Percentiles rank a stretch among this genome's conserved stretches.
phyloP scores from a whole-genome alignment of 2,329 filamentous ascomycete genomes.

The Pezicula neosporulosa region DNA sequence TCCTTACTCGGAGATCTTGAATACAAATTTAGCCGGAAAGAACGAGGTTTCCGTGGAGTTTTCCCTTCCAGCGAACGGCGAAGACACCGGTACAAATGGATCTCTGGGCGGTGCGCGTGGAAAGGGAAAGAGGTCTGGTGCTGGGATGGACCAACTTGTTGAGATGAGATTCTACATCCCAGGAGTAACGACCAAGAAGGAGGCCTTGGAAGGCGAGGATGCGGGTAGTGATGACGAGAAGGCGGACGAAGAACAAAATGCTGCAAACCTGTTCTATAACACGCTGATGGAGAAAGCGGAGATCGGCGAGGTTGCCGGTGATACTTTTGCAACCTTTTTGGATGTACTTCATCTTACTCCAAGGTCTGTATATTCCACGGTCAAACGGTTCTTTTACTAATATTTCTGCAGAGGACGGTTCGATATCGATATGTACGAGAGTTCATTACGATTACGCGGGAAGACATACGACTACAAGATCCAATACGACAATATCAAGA shows the following conservation, averaged over 20 bases:
- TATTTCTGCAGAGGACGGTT: constrained; percentile 76
- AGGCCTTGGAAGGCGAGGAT: constrained; percentile 59
- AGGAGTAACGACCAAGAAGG: constrained; percentile 78
- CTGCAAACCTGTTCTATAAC: constrained; percentile 96
- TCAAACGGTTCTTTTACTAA: constrained; percentile 19
- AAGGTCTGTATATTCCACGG: constrained; percentile 49
- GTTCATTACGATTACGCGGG: constrained; percentile 91
- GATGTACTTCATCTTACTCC: constrained; percentile 97
- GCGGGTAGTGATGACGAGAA: constrained; percentile 60
- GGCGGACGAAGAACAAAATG: constrained; percentile 82
- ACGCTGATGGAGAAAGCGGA: constrained; percentile 97
- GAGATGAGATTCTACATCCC: constrained; percentile 99
- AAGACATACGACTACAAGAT: constrained; percentile 99
- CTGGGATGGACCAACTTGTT: constrained; percentile 86
- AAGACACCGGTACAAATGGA: constrained; percentile 71
- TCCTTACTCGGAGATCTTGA: constrained; percentile 94
- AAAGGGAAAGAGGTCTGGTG: constrained; percentile 85
- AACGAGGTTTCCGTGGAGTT: constrained; percentile 98
- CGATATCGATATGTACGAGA: constrained; percentile 99
- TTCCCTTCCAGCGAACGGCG: constrained; percentile 67
- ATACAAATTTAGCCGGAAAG: constrained; percentile 95
- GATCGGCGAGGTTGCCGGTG: constrained; percentile 97
- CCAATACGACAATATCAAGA: constrained; percentile 95
- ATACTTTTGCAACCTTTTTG: constrained; percentile 95
- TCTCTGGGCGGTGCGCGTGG: constrained; percentile 68